Evolutionary conservation across 1,284 basidiomycete species (phyloP), one percentile per base, ranked within the genome.

Genomic region (Sanguinoderma infundibulare): DNA sequence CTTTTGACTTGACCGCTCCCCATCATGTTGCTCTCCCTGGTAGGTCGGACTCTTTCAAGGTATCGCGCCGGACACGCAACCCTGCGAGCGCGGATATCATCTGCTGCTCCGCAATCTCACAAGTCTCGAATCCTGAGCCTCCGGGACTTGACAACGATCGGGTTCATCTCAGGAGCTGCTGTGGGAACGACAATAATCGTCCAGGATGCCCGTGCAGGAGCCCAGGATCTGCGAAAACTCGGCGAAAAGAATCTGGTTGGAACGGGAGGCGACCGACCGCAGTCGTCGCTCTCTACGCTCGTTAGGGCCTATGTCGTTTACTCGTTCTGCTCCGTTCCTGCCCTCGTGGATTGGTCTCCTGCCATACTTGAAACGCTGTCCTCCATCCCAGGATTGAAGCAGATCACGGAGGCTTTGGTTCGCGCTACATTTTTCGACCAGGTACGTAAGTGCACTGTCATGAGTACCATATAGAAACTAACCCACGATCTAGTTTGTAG

Each of bases 351-450:
- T 70, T 77, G 85, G 63, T 87, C 93, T 0, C 94, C 95, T 0
- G 72, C 76, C 36, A 77, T 97, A n/a, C 81, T 98, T 49, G 77
- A 83, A 26, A 71, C 81, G 1, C 73, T 92, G 38, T 81, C 84
- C 1, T 79, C 82, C 56, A 77, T 94, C 14, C 94, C 95, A 1
- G 84, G 87, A 3, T 62, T 96, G 1, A 83, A 79, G 60, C 77
- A 83, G 52, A 65, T 94, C 42, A 87, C 91, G 2, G 89, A 95
- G 72, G 81, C 80, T 7, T 73, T 93, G 61, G 89, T 97, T 10
- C 82, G 93, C 47, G 77, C 81, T 30, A 97, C 96, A 2, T 98
- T 98, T 79, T 98, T 96, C 72, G 80, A 85, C 52, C 92, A 94
- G 75, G 90, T 90, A 65, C 34, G 81, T 72, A 6, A 38, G 12